Percentiles rank a stretch among this genome's conserved stretches.
phyloP scores from a whole-genome alignment of 2,329 filamentous ascomycete species.

The Cyphellophora attinorum region DNA sequence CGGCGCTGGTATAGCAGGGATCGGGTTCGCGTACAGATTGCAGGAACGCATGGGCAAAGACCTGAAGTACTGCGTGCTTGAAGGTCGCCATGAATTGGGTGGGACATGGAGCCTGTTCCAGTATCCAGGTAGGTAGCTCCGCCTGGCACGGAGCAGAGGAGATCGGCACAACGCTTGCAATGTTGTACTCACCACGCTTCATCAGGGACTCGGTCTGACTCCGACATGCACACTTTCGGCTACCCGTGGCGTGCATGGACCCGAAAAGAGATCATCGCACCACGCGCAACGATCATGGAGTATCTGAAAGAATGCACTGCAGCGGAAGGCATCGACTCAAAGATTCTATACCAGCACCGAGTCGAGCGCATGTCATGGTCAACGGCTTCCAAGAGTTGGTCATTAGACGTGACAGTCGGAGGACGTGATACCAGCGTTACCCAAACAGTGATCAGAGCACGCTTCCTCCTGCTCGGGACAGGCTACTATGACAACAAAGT shows the following conservation, averaged over 20 bases:
- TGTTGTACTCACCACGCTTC: neutral
- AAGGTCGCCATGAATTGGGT: constrained; percentile 55
- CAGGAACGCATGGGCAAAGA: constrained; percentile 24
- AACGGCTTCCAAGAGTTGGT: constrained; percentile 45
- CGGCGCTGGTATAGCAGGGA: constrained; percentile 39
- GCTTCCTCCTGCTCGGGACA: constrained; percentile 49
- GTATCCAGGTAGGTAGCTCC: constrained; percentile 51
- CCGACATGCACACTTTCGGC: constrained; percentile 51
- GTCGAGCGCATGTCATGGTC: constrained; percentile 44
- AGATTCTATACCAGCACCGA: no score
- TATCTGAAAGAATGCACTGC: no score
- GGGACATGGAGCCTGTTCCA: constrained; percentile 71
- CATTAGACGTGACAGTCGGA: constrained; percentile 41
- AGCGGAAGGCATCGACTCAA: no score
- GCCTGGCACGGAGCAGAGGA: no score
- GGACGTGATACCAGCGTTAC: constrained; percentile 14
- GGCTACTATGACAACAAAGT: constrained; percentile 67
- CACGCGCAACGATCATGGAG: no score
- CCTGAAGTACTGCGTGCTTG: constrained; percentile 55
- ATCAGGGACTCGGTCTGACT: constrained; percentile 54
- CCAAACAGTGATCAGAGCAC: constrained; percentile 26
- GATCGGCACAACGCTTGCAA: no score
- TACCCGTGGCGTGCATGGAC: constrained; percentile 64
- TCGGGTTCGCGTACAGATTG: constrained; percentile 38
- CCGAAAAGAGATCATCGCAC: constrained; percentile 39